phyloP scores from a whole-genome alignment of 768 basidiomycete genomes.

The Pulveroboletus sp. region DNA sequence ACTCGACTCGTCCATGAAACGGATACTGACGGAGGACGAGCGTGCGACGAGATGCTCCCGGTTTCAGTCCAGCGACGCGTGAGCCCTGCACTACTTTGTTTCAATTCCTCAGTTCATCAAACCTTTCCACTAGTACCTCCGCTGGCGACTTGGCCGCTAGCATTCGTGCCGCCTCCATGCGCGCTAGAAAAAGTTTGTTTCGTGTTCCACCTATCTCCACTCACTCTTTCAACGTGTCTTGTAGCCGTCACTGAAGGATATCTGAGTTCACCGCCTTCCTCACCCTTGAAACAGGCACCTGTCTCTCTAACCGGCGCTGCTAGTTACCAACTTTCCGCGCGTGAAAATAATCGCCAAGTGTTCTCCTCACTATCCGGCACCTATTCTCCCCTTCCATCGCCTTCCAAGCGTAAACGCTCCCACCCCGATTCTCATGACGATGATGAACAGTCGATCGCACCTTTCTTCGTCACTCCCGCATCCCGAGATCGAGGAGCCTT shows the following conservation, averaged over 20 bases:
- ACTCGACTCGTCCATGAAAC: conserved; percentile 35
- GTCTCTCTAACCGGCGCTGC: conserved; percentile 15
- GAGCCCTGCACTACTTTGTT: conserved; percentile 15
- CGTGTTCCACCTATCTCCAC: conserved; percentile 15
- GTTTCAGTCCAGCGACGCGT: conserved; percentile 23
- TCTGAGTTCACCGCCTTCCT: conserved; percentile 39
- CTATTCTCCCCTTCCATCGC: conserved; percentile 29
- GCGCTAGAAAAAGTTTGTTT: conserved; percentile 58
- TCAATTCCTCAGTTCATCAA: conserved; percentile 10
- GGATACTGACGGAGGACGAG: conserved; percentile 33
- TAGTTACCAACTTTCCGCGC: conserved; percentile 51
- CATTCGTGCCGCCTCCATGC: conserved; percentile 55
- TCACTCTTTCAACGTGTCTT: conserved; percentile 25
- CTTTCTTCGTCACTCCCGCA: conserved; percentile 15
- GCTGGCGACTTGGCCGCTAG: conserved; percentile 50
- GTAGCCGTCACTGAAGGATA: conserved; percentile 66
- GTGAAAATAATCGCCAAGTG: conserved; percentile 53
- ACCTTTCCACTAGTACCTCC: conserved; percentile 31
- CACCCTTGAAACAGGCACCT: conserved; percentile 29
- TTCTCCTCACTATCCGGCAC: conserved; percentile 37
- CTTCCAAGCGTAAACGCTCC: conserved; percentile 36
- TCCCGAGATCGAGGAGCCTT: conserved; percentile 22
- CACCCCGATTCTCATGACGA: conserved; percentile 21
- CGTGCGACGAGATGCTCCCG: conserved; percentile 23
- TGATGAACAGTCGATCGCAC: conserved; percentile 16